Evolutionary conservation across 208 protist genomes (phyloP).

Genomic region (Leishmania lainsoni): DNA sequence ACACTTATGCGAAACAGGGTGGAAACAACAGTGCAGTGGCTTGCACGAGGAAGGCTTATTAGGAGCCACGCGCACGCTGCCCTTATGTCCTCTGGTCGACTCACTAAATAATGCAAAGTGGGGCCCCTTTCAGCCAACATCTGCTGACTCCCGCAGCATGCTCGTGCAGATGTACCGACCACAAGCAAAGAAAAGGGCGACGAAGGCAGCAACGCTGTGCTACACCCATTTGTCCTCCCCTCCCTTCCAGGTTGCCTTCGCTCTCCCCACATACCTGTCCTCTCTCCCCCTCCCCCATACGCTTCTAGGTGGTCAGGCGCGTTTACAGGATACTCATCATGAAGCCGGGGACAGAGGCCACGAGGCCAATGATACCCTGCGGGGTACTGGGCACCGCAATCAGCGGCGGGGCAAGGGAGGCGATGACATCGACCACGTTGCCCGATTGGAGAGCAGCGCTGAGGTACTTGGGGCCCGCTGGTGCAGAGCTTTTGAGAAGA

Average conservation of each 20-base stretch:
- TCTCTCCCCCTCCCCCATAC: neutral
- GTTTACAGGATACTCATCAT: conserved; percentile 57
- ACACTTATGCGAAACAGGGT: neutral
- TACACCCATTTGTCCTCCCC: neutral
- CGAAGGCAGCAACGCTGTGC: neutral
- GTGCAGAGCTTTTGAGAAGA: conserved; percentile 60
- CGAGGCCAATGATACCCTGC: conserved; percentile 76
- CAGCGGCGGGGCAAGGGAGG: conserved; percentile 59
- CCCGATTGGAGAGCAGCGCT: conserved; percentile 47
- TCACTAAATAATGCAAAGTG: neutral
- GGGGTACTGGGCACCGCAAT: conserved; percentile 43
- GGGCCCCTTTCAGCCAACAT: neutral
- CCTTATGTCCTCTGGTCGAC: neutral
- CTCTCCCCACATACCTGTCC: neutral
- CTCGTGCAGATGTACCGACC: neutral
- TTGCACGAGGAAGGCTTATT: neutral
- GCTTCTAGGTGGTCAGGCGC: neutral
- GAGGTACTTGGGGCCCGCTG: conserved; percentile 47
- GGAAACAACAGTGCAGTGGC: neutral
- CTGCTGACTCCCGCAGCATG: neutral
- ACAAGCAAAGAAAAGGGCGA: neutral
- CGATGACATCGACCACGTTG: conserved; percentile 54
- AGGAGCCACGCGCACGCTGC: neutral
- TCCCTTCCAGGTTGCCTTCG: neutral
- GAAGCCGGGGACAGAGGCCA: conserved; percentile 66